phyloP scores from a whole-genome alignment of 83 land plant genomes.

The Diphasiastrum complanatum region DNA sequence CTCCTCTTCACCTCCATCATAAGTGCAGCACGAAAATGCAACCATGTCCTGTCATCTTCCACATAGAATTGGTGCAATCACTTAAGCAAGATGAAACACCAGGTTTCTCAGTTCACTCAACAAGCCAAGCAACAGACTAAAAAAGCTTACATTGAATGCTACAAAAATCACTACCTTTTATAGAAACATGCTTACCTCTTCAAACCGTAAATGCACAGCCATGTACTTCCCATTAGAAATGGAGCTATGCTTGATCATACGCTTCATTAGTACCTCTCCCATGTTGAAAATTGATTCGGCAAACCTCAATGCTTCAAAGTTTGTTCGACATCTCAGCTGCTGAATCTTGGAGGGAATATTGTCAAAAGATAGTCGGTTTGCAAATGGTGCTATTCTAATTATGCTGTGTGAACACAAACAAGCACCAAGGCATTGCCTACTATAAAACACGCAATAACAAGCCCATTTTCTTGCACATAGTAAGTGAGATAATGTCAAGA shows the following conservation, averaged over 20 bases:
- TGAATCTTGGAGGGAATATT: constrained; percentile 1
- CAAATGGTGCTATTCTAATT: constrained; percentile 13
- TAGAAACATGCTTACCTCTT: constrained; percentile 10
- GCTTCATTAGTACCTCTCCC: constrained; percentile 1
- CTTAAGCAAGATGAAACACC: not conserved
- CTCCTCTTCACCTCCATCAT: constrained; percentile 13
- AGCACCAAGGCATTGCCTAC: not conserved
- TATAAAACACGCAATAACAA: no score
- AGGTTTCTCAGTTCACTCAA: not conserved
- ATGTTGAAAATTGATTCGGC: constrained; percentile 2
- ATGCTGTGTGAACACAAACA: not conserved
- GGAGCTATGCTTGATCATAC: constrained; percentile 9
- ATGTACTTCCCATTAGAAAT: not conserved
- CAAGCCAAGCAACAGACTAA: no score
- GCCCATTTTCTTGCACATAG: no score
- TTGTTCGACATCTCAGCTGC: constrained; percentile 8
- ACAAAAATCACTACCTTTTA: no score
- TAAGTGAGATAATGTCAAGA: no score
- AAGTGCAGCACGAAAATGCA: constrained; percentile 11
- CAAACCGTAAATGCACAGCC: constrained; percentile 16
- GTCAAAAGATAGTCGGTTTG: constrained; percentile 2
- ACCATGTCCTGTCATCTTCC: constrained; percentile 14
- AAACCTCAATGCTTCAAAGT: constrained; percentile 12
- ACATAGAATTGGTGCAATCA: not conserved
- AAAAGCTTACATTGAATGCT: no score